Evolutionary conservation across 441 rosid species (phyloP).

Genomic region (Melastoma candidum): DNA sequence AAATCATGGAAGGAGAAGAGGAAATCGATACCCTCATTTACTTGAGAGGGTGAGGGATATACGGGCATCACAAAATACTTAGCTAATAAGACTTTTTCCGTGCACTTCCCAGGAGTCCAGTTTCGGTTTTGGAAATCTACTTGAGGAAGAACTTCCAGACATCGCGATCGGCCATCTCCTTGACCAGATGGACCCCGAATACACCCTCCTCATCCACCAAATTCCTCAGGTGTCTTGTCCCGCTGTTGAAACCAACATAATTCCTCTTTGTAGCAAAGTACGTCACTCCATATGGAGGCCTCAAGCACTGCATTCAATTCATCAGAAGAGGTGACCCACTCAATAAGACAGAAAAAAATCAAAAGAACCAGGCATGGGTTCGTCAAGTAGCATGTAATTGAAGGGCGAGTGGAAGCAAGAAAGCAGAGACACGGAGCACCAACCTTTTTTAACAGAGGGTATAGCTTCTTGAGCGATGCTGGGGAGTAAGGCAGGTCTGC

Average conservation of each 20-base stretch:
- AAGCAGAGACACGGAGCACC: constrained; percentile 11
- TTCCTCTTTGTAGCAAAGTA: constrained; percentile 85
- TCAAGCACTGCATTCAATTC: constrained; percentile 47
- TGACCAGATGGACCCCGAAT: constrained; percentile 73
- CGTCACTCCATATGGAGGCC: constrained; percentile 80
- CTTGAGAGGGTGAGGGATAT: too few relatives aligned
- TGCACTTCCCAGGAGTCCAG: too few relatives aligned
- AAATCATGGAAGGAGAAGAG: too few relatives aligned
- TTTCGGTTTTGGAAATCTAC: constrained; percentile 19
- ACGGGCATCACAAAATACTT: too few relatives aligned
- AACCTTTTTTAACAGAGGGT: constrained; percentile 84
- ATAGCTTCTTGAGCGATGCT: constrained; percentile 68
- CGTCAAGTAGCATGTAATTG: not conserved
- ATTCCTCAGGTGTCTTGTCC: constrained; percentile 43
- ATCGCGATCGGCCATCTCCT: constrained; percentile 78
- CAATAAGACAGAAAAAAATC: not conserved
- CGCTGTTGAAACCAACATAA: constrained; percentile 57
- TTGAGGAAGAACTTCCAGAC: constrained; percentile 94
- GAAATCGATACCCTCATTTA: too few relatives aligned
- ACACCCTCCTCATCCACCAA: constrained; percentile 80
- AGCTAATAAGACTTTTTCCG: too few relatives aligned
- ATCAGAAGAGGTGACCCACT: constrained; percentile 8
- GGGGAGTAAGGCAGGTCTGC: constrained; percentile 73
- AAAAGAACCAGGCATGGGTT: not conserved
- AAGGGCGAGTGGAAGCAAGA: not conserved